Evolutionary conservation across 352 stramenopile genomes (phyloP), one percentile per base, ranked within the genome.

Genomic region (Phytopythium oedochilum): DNA sequence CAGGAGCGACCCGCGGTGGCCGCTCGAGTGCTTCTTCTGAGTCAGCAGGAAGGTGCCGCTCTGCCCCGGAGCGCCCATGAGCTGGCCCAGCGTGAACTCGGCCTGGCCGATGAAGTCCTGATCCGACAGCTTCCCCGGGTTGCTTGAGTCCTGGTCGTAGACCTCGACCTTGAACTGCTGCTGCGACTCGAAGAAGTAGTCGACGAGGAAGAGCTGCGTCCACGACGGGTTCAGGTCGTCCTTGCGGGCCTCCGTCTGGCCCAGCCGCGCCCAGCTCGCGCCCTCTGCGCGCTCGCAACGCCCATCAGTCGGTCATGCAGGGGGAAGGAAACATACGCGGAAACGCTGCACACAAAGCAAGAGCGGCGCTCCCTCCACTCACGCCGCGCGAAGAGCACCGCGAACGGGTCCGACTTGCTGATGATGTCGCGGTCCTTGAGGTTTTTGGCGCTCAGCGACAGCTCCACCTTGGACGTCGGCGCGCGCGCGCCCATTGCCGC

Each of bases 321-420:
- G 5, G 29, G 5, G 29, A 32, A 32, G 29, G 9, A 32, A 9
- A 32, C 29, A 9, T n/a, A n/a, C n/a, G n/a, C n/a, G n/a, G n/a
- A n/a, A n/a, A n/a, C 5, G 29, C 29, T 32, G 29, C 5, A 10
- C 42, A 3, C 20, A 26, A 29, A n/a, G 40, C 18, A 17, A 46
- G 29, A 32, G 9, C 29, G 29, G 29, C n/a, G n/a, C n/a, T 5
- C 29, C 5, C 56, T 50, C 43, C 9, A 32, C 7, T 36, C 25
- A 82, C 74, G 64, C 59, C 70, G 62, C 31, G 75, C 39, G 61
- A 68, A 86, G 50, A 88, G 63, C 10, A 88, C 63, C 22, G 73
- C 79, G 70, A 97, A 97, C 4, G 88, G 82, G 63, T 97, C 87
- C 14, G 84, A 93, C 63, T 94, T 89, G 49, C 79, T 89, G 50